phyloP scores from a whole-genome alignment of 2,329 filamentous ascomycete species.

The Chrysoporthe deuterocubensis region DNA sequence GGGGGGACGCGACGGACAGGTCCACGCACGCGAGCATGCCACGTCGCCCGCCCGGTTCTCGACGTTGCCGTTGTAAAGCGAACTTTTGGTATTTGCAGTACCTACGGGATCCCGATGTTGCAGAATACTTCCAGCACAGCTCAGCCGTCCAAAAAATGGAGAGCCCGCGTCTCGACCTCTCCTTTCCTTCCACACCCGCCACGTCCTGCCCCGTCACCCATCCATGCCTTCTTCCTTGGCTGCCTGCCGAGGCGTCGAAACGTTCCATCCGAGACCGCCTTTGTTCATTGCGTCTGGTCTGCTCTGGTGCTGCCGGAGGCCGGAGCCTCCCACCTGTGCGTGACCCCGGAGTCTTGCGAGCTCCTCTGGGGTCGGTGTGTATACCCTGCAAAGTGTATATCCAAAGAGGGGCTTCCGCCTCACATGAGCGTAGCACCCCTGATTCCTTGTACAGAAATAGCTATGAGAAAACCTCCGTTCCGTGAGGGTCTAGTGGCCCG shows the following conservation, averaged over 20 bases:
- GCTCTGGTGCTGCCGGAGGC: too few species aligned
- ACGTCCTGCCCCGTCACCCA: too few species aligned
- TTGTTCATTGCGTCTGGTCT: too few species aligned
- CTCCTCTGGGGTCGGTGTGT: not conserved
- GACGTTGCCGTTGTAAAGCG: not conserved
- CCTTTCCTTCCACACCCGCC: too few species aligned
- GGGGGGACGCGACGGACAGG: not conserved
- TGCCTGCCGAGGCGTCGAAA: too few species aligned
- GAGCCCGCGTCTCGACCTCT: too few species aligned
- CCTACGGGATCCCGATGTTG: not conserved
- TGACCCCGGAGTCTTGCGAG: too few species aligned
- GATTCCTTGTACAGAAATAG: not conserved
- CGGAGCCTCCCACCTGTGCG: too few species aligned
- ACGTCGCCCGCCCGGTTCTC: not conserved
- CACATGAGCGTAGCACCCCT: not conserved
- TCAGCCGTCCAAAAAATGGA: too few species aligned
- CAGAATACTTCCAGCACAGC: too few species aligned
- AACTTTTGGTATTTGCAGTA: not conserved
- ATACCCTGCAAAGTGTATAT: not conserved
- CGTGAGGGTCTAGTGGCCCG: not conserved
- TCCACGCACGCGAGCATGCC: constrained; percentile 5
- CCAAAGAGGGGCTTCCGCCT: not conserved
- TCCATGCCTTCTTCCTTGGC: too few species aligned
- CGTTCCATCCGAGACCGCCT: too few species aligned
- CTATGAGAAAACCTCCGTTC: not conserved